phyloP scores from a whole-genome alignment of 495 filamentous ascomycete genomes.

The Jackrogersella multiformis region DNA sequence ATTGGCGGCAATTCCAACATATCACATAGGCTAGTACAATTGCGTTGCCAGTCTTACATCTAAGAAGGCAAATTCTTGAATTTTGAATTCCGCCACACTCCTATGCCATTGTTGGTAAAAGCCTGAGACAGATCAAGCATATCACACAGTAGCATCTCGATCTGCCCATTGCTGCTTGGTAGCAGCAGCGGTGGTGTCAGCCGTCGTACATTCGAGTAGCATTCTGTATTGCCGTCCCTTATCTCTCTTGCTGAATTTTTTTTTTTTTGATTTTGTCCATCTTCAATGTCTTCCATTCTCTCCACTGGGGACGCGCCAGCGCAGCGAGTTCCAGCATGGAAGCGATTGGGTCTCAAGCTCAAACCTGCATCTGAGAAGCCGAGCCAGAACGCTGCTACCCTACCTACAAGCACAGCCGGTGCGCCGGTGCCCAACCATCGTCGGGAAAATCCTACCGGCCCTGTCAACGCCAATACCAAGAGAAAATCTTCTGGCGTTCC shows the following conservation, averaged over 20 bases:
- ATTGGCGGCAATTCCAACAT: constrained; percentile 32
- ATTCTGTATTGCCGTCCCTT: constrained; percentile 20
- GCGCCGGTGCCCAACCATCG: constrained; percentile 45
- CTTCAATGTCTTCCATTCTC: constrained; percentile 48
- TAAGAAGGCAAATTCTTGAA: constrained; percentile 31
- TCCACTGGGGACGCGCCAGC: constrained; percentile 45
- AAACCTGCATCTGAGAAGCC: constrained; percentile 63
- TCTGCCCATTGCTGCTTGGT: constrained; percentile 6
- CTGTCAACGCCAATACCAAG: constrained; percentile 40
- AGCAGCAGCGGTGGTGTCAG: constrained; percentile 1
- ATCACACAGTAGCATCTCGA: constrained; percentile 23
- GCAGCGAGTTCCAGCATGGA: constrained; percentile 75
- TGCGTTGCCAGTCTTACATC: constrained; percentile 11
- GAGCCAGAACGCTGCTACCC: constrained; percentile 43
- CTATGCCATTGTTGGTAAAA: constrained; percentile 10
- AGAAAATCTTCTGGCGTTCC: constrained; percentile 48
- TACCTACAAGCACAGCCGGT: constrained; percentile 36
- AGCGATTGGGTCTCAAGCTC: constrained; percentile 78
- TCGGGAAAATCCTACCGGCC: constrained; percentile 36
- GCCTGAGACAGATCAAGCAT: constrained; percentile 30
- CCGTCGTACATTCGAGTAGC: constrained; percentile 16
- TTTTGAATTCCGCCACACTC: constrained; percentile 26
- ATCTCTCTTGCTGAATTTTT: constrained; percentile 29
- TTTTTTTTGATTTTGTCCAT: too few species aligned
- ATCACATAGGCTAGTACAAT: constrained; percentile 9